Evolutionary conservation across 495 filamentous ascomycete species (phyloP), one percentile per base, ranked within the genome.

Genomic region (Tetracladium setigerum): DNA sequence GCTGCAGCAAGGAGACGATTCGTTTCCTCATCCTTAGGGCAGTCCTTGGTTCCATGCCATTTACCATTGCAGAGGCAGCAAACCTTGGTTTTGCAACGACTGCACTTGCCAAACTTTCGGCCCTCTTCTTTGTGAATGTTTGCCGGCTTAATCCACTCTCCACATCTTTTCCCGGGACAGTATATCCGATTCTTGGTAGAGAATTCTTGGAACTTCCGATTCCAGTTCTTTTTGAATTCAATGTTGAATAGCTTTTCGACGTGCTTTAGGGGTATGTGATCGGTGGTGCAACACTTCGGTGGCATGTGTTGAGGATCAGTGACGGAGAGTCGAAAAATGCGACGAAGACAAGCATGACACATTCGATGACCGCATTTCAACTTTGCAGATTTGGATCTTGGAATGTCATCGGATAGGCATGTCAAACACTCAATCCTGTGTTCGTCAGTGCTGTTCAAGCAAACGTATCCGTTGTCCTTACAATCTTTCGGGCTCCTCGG

Each of bases 231-330:
- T 65, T 90, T 89, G 65, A 89, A 90, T 45, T 76, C 69, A 50
- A 69, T 55, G 52, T 81, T 78, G 62, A 91, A 88, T 46, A 91
- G 64, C 24, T 70, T 70, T 17, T 86, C 82, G n/a, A 89, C 87
- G 54, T 85, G 74, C 51, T 81, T 79, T 14, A 86, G 63, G 1
- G 87, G 79, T 49, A 94, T 89, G 53, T 77, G 75, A 31, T 86
- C 78, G 16, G 71, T 45, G 2, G 76, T 83, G 62, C 87, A 94
- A 56, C 87, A 94, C 53, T 67, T 75, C 0, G 87, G 87, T 8
- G 87, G 85, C 84, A 91, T 90, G 56, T 83, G 79, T 27, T 78
- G 73, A 1, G 86, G 83, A 59, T 90, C 84, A 31, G 71, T 81
- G 47, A 88, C 66, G 15, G 86, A 89, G 32, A 84, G 67, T 17